Conservation (phyloP, 1,139 yeast genomes). For the Kodamaea anthophila region DNA sequence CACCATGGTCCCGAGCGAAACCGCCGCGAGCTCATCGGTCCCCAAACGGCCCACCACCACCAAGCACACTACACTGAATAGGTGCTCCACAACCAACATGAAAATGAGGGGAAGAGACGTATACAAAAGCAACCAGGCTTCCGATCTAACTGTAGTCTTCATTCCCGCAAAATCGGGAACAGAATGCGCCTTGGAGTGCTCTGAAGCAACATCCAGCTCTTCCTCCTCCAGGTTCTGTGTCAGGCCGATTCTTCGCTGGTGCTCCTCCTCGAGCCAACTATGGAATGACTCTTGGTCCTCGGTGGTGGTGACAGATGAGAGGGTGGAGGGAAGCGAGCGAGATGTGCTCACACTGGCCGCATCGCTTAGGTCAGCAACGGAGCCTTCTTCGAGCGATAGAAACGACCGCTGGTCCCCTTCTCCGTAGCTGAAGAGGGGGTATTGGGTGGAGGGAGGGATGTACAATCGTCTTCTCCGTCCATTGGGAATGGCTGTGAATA, state of each 20-base stretch:
- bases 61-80: conserved; percentile 65
- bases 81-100: conserved; percentile 66
- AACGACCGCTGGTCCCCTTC: conserved; percentile 64
- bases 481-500: conserved; percentile 39
- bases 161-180: conserved; percentile 36
- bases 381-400: conserved; percentile 36
- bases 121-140: conserved; percentile 41
- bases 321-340: conserved; percentile 60
- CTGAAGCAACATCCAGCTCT: conserved; percentile 5
- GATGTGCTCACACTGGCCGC: conserved; percentile 50
- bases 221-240: conserved; percentile 14
- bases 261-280: conserved; percentile 63
- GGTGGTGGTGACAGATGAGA: conserved; percentile 43
- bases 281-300: conserved; percentile 49
- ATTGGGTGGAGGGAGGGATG: conserved; percentile 68
- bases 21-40: conserved; percentile 68
- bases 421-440: conserved; percentile 61
- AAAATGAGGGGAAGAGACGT: conserved; percentile 60
- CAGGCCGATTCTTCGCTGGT: conserved; percentile 50
- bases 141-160: conserved; percentile 40
- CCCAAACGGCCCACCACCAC: conserved; percentile 72
- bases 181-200: conserved; percentile 2
- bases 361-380: conserved; percentile 41
- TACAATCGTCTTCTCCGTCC: conserved; percentile 41
- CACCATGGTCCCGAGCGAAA: conserved; percentile 83